Evolutionary conservation across 139 green algal species (phyloP).

Genomic region (Chlamydomonas sphaeroides): DNA sequence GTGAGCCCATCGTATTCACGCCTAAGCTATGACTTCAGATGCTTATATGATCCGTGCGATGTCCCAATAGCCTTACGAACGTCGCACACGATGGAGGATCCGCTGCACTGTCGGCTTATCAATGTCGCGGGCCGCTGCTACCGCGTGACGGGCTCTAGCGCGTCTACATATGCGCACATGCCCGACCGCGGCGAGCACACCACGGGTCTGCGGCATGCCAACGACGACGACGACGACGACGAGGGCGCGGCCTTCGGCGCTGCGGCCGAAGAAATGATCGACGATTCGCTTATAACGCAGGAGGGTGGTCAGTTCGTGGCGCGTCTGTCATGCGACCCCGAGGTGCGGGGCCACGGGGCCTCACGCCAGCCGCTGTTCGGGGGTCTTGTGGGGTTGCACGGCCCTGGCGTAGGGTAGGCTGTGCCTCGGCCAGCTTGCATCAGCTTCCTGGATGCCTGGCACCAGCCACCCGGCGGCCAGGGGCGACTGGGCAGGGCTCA

Average conservation of each 20-base stretch:
- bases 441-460: no score
- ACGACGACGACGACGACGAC: not conserved
- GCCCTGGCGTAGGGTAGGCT: no score
- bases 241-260: not conserved
- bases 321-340: slow-evolving; percentile 19
- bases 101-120: not conserved
- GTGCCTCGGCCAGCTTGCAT: no score
- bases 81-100: not conserved
- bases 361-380: no score
- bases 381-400: no score
- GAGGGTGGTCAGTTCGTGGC: slow-evolving; percentile 18
- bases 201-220: not conserved
- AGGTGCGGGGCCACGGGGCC: no score
- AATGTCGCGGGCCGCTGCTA: not conserved
- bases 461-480: no score
- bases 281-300: slow-evolving; percentile 29
- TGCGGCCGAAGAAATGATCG: not conserved
- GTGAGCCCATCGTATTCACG: no score
- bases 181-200: slow-evolving; percentile 27
- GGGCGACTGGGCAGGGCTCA: no score
- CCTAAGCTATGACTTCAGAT: no score
- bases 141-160: slow-evolving; percentile 14
- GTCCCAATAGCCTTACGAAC: not conserved
- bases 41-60: no score
- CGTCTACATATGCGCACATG: not conserved